phyloP scores from a whole-genome alignment of 495 filamentous ascomycete genomes.

The Podospora fimiseda region DNA sequence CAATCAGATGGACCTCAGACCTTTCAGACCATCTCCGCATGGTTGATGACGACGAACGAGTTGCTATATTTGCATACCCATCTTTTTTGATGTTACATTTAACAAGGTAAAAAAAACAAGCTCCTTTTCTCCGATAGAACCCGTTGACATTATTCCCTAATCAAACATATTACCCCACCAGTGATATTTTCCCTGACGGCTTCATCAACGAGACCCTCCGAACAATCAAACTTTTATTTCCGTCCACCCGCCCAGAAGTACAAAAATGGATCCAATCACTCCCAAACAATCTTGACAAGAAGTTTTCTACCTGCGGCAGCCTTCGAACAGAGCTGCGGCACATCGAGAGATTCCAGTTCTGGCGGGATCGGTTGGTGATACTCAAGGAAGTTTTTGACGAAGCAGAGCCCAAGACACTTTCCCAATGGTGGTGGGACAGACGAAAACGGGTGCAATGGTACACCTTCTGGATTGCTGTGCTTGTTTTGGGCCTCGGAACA shows the following conservation, averaged over 20 bases:
- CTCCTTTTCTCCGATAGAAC: too few species aligned
- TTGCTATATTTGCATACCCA: background rate
- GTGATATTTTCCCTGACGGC: background rate
- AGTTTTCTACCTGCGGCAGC: background rate
- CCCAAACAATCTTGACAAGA: background rate
- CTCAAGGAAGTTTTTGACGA: conserved; percentile 50
- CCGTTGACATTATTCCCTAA: too few species aligned
- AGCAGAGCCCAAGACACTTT: conserved; percentile 35
- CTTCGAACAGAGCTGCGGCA: background rate
- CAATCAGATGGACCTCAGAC: background rate
- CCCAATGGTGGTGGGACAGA: conserved; percentile 47
- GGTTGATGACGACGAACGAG: background rate
- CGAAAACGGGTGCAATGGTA: conserved; percentile 48
- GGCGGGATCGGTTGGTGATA: conserved; percentile 32
- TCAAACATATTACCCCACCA: background rate
- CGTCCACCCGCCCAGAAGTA: background rate
- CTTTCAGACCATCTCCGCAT: background rate
- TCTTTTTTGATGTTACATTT: background rate
- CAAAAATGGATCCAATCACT: background rate
- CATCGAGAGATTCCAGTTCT: background rate
- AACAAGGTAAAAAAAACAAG: background rate
- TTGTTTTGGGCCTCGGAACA: conserved; percentile 39
- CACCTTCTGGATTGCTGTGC: conserved; percentile 43
- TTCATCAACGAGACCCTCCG: background rate
- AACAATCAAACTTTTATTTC: background rate